These are phyloP conservation scores for Drechslerella stenobrocha DNA, from an alignment of 2,329 filamentous ascomycete genomes.

Conservation along the genomic window DNA sequence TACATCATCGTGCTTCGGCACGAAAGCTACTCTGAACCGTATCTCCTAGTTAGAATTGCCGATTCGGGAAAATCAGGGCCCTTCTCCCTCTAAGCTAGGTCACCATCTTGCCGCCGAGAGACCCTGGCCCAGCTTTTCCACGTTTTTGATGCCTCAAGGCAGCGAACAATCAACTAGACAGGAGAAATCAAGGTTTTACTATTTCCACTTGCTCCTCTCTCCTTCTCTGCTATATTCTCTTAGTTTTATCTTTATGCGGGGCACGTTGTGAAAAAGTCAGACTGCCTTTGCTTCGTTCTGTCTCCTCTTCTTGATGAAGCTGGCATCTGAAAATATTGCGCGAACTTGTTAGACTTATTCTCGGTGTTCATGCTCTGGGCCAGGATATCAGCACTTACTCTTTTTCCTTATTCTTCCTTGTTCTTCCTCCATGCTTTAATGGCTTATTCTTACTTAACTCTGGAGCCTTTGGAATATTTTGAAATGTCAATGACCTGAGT, in stretches of 20 bases:
- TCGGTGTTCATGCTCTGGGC: slow-evolving; percentile 49
- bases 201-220: slow-evolving; percentile 14
- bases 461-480: slow-evolving; percentile 3
- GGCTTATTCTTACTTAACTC: slow-evolving; percentile 26
- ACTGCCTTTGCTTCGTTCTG: slow-evolving; percentile 47
- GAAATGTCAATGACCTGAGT: slow-evolving; percentile 45
- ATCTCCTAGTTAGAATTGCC: slow-evolving; percentile 50
- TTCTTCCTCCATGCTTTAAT: slow-evolving; percentile 45
- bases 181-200: slow-evolving; percentile 34
- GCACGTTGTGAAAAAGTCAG: slow-evolving; percentile 47
- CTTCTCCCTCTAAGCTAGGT: slow-evolving; percentile 43
- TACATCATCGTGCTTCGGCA: slow-evolving; percentile 53
- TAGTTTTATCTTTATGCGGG: slow-evolving; percentile 33
- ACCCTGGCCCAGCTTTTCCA: slow-evolving; percentile 43
- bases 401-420: slow-evolving; percentile 8
- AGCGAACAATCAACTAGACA: slow-evolving; percentile 29
- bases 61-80: slow-evolving; percentile 45
- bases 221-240: slow-evolving; percentile 16
- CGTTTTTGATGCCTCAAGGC: slow-evolving; percentile 35
- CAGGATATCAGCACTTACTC: slow-evolving; percentile 47
- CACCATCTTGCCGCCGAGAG: slow-evolving; percentile 40
- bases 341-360: slow-evolving; percentile 50
- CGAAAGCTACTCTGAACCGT: slow-evolving; percentile 51
- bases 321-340: slow-evolving; percentile 49
- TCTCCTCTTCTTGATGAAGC: slow-evolving; percentile 49